Percentiles rank a stretch among this genome's conserved stretches.
Conservation (phyloP, 148 eudicot genomes). For the Vaccinium myrtillus region DNA sequence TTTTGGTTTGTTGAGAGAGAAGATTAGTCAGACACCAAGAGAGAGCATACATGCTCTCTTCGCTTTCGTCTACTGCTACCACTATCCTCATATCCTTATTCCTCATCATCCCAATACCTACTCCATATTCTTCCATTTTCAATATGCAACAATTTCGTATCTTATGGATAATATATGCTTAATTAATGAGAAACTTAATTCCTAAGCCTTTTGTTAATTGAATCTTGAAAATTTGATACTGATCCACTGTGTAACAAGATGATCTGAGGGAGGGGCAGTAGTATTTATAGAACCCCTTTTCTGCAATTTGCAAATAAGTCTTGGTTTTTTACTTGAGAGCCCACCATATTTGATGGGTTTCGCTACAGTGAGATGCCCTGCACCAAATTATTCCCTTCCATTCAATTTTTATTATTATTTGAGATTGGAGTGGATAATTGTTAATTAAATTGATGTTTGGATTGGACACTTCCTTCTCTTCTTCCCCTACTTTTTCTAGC, state of each 20-base stretch:
- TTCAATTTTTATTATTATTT: background rate
- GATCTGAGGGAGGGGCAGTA: no score
- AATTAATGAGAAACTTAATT: no score
- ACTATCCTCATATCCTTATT: constrained; percentile 40
- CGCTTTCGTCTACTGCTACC: constrained; percentile 82
- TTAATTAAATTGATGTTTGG: background rate
- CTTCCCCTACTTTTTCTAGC: background rate
- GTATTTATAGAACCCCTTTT: no score
- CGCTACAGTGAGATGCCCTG: no score
- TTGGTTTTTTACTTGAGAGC: background rate
- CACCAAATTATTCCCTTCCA: no score
- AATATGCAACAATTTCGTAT: background rate
- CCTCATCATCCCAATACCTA: background rate
- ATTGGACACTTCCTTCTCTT: background rate
- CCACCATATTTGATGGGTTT: background rate
- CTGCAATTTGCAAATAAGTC: background rate
- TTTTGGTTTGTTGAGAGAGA: constrained; percentile 26
- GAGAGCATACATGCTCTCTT: constrained; percentile 88
- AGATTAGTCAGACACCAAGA: constrained; percentile 79
- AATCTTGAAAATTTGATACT: no score
- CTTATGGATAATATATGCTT: no score
- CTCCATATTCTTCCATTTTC: background rate
- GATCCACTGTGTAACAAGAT: no score
- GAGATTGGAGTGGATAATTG: background rate
- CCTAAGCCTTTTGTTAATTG: no score